A percentile compares a stretch with the other conserved stretches of the same genome.
phyloP scores from a whole-genome alignment of 2,329 filamentous ascomycete genomes.

The Fusarium pseudoanthophilum region DNA sequence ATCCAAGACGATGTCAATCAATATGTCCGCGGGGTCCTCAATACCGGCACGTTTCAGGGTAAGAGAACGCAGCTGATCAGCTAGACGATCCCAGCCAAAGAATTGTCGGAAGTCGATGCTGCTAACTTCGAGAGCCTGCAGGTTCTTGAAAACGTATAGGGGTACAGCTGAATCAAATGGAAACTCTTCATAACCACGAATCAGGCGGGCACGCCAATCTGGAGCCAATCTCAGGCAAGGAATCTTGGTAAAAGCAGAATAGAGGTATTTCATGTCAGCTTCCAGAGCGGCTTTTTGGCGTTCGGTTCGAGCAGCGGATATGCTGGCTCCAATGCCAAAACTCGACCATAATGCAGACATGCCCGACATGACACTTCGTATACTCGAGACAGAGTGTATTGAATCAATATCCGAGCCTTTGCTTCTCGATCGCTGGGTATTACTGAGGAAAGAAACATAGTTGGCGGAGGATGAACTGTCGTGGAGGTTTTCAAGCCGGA shows the following conservation, averaged over 20 bases:
- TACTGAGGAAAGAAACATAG: constrained; percentile 94
- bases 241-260: constrained; percentile 98
- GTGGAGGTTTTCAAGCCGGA: constrained; percentile 93
- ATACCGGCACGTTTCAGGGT: constrained; percentile 88
- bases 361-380: constrained; percentile 96
- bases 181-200: constrained; percentile 95
- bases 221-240: constrained; percentile 89
- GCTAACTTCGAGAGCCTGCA: constrained; percentile 92
- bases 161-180: constrained; percentile 98
- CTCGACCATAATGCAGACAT: constrained; percentile 95
- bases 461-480: constrained; percentile 86
- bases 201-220: constrained; percentile 91
- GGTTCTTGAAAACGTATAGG: constrained; percentile 96
- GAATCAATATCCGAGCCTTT: constrained; percentile 86
- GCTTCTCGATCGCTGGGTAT: constrained; percentile 79
- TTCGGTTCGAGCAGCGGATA: constrained; percentile 83
- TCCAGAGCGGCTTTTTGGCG: constrained; percentile 88
- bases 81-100: constrained; percentile 94
- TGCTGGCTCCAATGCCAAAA: constrained; percentile 83
- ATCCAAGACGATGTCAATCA: constrained; percentile 93
- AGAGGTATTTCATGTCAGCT: constrained; percentile 92
- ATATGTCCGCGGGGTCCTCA: constrained; percentile 88
- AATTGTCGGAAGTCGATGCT: constrained; percentile 97
- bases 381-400: constrained; percentile 94
- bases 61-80: constrained; percentile 90